These are phyloP conservation scores for Clarireedia sp. DNA, from an alignment of 2,329 filamentous ascomycete species.

Conservation along the genomic window DNA sequence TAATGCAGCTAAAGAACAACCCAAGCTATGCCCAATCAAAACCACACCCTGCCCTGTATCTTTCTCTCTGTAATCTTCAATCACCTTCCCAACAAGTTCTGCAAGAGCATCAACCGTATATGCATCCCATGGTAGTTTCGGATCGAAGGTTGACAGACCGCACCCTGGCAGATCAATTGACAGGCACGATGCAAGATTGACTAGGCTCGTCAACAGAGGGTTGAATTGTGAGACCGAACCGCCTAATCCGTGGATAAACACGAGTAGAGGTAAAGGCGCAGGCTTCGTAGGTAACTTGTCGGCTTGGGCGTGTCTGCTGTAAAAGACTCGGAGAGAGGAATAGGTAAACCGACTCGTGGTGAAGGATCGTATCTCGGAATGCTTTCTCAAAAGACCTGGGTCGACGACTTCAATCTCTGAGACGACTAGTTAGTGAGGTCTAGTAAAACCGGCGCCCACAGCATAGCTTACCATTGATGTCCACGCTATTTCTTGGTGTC, in stretches of 20 bases:
- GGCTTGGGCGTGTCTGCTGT: constrained; percentile 72
- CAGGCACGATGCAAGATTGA: constrained; percentile 75
- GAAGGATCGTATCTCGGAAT: constrained; percentile 65
- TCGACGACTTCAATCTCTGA: constrained; percentile 39
- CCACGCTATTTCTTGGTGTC: constrained; percentile 9
- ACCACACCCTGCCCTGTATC: constrained; percentile 63
- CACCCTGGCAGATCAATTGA: constrained; percentile 89
- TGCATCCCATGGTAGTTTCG: constrained; percentile 58
- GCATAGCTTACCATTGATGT: constrained; percentile 18
- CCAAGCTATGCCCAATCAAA: constrained; percentile 84
- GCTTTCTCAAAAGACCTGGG: constrained; percentile 69
- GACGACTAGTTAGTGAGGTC: constrained; percentile 7
- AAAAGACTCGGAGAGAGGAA: constrained; percentile 72
- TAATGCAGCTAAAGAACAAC: constrained; percentile 67
- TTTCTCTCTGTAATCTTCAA: constrained; percentile 63
- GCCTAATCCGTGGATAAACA: constrained; percentile 90
- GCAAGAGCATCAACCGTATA: constrained; percentile 71
- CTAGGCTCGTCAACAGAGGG: constrained; percentile 69
- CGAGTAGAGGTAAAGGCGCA: constrained; percentile 69
- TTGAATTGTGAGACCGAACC: constrained; percentile 86
- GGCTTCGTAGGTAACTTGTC: constrained; percentile 69
- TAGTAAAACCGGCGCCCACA: not conserved
- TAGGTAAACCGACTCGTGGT: constrained; percentile 64
- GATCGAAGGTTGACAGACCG: constrained; percentile 68
- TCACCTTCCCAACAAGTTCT: constrained; percentile 66